Evolutionary conservation across 495 filamentous ascomycete species (phyloP).

Genomic region (Aspergillus avenaceus): DNA sequence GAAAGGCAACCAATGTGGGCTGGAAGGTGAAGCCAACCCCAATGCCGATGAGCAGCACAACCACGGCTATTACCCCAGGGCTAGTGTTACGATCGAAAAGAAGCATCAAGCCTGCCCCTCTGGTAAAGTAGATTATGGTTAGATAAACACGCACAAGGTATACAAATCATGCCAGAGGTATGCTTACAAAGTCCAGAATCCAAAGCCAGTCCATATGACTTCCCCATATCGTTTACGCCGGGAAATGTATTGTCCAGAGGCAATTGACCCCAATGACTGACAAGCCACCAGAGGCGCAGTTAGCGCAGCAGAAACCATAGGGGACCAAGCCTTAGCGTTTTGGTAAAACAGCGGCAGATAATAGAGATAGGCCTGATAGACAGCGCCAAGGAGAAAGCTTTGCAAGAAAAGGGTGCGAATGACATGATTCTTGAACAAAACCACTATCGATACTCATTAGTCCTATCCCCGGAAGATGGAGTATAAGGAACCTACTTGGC

Average conservation of each 20-base stretch:
- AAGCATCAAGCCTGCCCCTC: slow-evolving; percentile 50
- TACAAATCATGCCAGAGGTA: not conserved
- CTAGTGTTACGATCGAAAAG: slow-evolving; percentile 44
- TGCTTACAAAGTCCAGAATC: slow-evolving; percentile 47
- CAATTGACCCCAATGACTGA: slow-evolving; percentile 48
- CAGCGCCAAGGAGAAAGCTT: slow-evolving; percentile 55
- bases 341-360: slow-evolving; percentile 53
- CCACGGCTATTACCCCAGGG: slow-evolving; percentile 46
- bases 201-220: slow-evolving; percentile 54
- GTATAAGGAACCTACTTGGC: slow-evolving; percentile 38
- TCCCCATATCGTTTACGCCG: slow-evolving; percentile 52
- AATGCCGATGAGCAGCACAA: slow-evolving; percentile 49
- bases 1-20: slow-evolving; percentile 58
- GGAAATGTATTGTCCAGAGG: slow-evolving; percentile 56
- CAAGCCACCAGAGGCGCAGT: slow-evolving; percentile 49
- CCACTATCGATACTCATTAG: slow-evolving; percentile 31
- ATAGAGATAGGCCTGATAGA: slow-evolving; percentile 55
- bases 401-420: slow-evolving; percentile 53
- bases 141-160: not conserved
- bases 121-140: slow-evolving; percentile 6
- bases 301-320: slow-evolving; percentile 47
- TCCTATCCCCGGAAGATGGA: not conserved
- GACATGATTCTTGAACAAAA: slow-evolving; percentile 52
- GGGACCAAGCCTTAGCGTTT: slow-evolving; percentile 47
- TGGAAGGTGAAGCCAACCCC: slow-evolving; percentile 59